These are phyloP conservation scores for Talaromyces nanjingensis DNA, from an alignment of 495 filamentous ascomycete species.

Conservation along the genomic window DNA sequence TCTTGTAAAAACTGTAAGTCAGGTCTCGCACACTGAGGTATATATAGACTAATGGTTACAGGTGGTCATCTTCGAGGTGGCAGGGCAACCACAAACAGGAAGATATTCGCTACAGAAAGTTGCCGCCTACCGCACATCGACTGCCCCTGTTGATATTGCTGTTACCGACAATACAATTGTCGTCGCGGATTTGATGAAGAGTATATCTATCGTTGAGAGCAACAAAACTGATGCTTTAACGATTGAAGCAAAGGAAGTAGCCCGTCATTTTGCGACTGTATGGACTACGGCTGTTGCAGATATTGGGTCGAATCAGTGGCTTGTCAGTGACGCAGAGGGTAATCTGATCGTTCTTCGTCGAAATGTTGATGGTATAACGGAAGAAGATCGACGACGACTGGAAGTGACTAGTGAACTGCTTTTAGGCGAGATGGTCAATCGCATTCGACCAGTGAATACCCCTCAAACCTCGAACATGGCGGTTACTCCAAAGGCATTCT, in stretches of 20 bases:
- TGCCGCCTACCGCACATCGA: slow-evolving; percentile 72
- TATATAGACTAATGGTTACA: slow-evolving; percentile 14
- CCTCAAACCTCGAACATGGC: slow-evolving; percentile 55
- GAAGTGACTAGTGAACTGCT: slow-evolving; percentile 71
- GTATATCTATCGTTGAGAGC: slow-evolving; percentile 63
- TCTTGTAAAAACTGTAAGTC: slow-evolving; percentile 71
- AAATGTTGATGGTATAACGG: slow-evolving; percentile 63
- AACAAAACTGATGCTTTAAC: slow-evolving; percentile 34
- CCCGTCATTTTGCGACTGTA: slow-evolving; percentile 69
- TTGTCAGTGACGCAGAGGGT: slow-evolving; percentile 78
- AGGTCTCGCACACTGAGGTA: slow-evolving; percentile 29
- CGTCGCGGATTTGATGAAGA: slow-evolving; percentile 93
- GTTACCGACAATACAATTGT: slow-evolving; percentile 64
- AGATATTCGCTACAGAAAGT: slow-evolving; percentile 51
- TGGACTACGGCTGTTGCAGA: slow-evolving; percentile 75
- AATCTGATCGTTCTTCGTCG: slow-evolving; percentile 75
- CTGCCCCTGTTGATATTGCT: slow-evolving; percentile 77
- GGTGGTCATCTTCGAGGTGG: slow-evolving; percentile 54
- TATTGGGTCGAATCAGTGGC: slow-evolving; percentile 64
- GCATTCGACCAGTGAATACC: slow-evolving; percentile 55
- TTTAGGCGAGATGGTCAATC: slow-evolving; percentile 88
- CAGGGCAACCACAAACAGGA: slow-evolving; percentile 33
- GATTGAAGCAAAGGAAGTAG: slow-evolving; percentile 59
- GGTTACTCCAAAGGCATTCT: slow-evolving; percentile 75
- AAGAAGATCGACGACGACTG: slow-evolving; percentile 64